Percentiles rank a stretch among this genome's conserved stretches.
Conservation (phyloP, 2,329 filamentous ascomycete species). For the Penicillium sp. region DNA sequence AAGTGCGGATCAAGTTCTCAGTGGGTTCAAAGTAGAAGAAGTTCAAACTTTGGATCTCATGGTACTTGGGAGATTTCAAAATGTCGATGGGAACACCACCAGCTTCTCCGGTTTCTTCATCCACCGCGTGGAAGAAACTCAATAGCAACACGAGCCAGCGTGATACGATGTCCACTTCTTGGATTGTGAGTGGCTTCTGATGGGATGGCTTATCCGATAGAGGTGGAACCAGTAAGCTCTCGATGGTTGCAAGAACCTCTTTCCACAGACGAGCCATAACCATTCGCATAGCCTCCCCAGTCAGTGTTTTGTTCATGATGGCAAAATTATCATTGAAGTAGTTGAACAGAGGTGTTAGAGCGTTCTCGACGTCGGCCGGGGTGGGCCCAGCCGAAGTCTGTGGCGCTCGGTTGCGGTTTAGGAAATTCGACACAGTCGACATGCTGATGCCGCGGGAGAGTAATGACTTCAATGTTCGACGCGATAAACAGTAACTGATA, state of each 20-base stretch:
- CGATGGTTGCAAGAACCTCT: conserved; percentile 89
- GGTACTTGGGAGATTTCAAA: conserved; percentile 95
- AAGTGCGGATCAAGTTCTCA: conserved; percentile 89
- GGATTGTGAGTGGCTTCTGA: conserved; percentile 78
- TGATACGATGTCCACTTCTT: conserved; percentile 92
- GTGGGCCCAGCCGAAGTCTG: conserved; percentile 59
- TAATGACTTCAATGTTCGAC: conserved; percentile 73
- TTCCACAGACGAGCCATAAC: conserved; percentile 99
- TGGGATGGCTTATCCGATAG: conserved; percentile 90
- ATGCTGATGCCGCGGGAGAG: conserved; percentile 72
- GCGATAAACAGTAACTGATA: conserved; percentile 85
- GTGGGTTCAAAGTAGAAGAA: conserved; percentile 98
- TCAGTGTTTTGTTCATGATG: conserved; percentile 97
- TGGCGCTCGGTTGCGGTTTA: conserved; percentile 54
- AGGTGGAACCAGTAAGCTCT: conserved; percentile 85
- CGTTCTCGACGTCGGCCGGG: conserved; percentile 73
- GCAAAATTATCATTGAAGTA: conserved; percentile 99
- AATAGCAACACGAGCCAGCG: conserved; percentile 90
- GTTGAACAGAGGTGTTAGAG: conserved; percentile 78
- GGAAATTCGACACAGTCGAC: conserved; percentile 71
- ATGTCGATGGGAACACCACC: conserved; percentile 88
- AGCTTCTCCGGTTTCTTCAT: conserved; percentile 78
- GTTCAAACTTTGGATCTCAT: conserved; percentile 92
- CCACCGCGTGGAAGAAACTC: conserved; percentile 90
- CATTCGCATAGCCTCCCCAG: conserved; percentile 93